phyloP scores from a whole-genome alignment of 116 monocot species.

The Papilionanthe hybrid region DNA sequence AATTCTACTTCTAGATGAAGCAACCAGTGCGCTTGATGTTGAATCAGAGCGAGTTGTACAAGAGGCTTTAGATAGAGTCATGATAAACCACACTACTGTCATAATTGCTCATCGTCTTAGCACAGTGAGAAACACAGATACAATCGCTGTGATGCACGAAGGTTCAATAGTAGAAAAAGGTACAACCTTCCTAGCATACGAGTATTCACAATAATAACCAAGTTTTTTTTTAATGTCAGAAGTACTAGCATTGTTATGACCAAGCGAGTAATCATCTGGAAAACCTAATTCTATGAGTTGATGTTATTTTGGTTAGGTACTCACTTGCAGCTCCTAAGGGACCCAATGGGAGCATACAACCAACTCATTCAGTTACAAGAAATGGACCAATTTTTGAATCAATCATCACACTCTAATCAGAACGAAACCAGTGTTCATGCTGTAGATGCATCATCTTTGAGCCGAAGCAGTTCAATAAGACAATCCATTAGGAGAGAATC shows the following conservation, averaged over 20 bases:
- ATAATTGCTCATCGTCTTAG: constrained; percentile 22
- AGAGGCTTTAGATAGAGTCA: constrained; percentile 12
- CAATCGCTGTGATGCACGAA: constrained; percentile 42
- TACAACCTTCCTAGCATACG: not conserved
- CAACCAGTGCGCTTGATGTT: constrained; percentile 9
- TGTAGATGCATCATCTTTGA: constrained; percentile 9
- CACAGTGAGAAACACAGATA: constrained; percentile 46
- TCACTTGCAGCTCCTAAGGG: constrained; percentile 44
- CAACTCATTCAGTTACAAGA: constrained; percentile 79
- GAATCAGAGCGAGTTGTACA: constrained; percentile 12
- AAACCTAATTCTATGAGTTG: not conserved
- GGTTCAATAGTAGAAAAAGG: constrained; percentile 53
- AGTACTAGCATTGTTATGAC: not conserved
- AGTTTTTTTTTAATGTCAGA: not conserved
- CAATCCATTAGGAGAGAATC: constrained; percentile 1
- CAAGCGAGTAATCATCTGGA: not conserved
- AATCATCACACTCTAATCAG: not conserved
- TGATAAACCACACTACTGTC: constrained; percentile 10
- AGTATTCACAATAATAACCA: not conserved
- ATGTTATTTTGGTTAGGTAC: constrained; percentile 35
- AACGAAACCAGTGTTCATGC: not conserved
- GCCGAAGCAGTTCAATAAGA: not conserved
- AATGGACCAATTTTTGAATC: constrained; percentile 26
- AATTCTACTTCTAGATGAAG: constrained; percentile 10
- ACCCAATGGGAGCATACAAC: constrained; percentile 31